phyloP scores from a whole-genome alignment of 768 basidiomycete genomes.

The Russula dissimulans region DNA sequence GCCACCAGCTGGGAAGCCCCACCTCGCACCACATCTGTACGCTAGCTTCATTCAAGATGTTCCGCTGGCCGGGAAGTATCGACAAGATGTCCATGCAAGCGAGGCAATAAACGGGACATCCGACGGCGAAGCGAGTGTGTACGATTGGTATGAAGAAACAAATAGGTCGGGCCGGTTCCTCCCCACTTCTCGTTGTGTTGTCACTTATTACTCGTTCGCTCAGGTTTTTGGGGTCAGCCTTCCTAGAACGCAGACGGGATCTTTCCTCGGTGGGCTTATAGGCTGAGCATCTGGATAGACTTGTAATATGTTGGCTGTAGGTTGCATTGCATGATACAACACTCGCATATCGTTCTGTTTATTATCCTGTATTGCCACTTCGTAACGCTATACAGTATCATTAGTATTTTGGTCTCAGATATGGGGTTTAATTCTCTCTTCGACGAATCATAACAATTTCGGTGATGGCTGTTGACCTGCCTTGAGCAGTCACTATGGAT shows the following conservation, averaged over 20 bases:
- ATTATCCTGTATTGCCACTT: slow-evolving; percentile 1
- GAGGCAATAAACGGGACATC: not conserved
- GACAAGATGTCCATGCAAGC: not conserved
- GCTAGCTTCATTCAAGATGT: not conserved
- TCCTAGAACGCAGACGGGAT: slow-evolving; percentile 48
- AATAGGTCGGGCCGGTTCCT: slow-evolving; percentile 44
- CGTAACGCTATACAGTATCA: not conserved
- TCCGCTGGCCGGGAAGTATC: not conserved
- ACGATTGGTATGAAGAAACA: slow-evolving; percentile 49
- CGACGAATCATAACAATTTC: not conserved
- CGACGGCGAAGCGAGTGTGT: slow-evolving; percentile 12
- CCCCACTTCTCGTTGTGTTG: not conserved
- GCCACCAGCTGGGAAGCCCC: not conserved
- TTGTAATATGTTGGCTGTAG: not conserved
- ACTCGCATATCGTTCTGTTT: not conserved
- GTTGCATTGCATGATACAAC: not conserved
- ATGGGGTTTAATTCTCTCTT: not conserved
- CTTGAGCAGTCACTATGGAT: not conserved
- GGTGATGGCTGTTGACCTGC: not conserved
- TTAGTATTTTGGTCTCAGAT: slow-evolving; percentile 1
- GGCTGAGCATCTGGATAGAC: not conserved
- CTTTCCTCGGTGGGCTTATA: slow-evolving; percentile 15
- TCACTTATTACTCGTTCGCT: not conserved
- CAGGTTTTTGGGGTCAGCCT: slow-evolving; percentile 55
- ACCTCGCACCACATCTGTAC: not conserved